Percentiles rank a stretch among this genome's conserved stretches.
These are phyloP conservation scores for Lindgomyces ingoldianus DNA, from an alignment of 495 filamentous ascomycete species.

Conservation along the genomic window DNA sequence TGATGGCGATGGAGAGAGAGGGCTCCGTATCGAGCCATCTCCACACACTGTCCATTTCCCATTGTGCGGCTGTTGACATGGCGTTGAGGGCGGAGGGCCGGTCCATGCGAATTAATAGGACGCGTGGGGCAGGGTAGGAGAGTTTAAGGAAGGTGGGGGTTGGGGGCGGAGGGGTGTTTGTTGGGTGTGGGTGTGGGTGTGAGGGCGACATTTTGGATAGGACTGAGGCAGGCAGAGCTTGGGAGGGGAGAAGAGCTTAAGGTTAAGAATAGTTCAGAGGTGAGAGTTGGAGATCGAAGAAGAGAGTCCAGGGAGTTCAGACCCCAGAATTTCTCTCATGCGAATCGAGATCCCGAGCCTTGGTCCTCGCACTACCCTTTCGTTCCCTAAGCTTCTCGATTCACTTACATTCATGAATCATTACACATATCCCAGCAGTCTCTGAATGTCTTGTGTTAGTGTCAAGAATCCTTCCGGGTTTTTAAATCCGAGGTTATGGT, in stretches of 20 bases:
- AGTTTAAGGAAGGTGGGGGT: conserved; percentile 30
- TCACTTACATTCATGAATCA: not conserved
- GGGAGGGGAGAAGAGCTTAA: too few relatives aligned
- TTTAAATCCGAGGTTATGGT: not conserved
- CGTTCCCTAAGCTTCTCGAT: not conserved
- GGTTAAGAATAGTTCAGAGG: too few relatives aligned
- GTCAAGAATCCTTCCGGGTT: not conserved
- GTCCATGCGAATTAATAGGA: conserved; percentile 22
- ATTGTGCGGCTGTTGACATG: conserved; percentile 21
- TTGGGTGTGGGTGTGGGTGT: conserved; percentile 10
- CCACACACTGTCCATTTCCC: conserved; percentile 31
- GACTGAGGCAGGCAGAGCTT: not conserved
- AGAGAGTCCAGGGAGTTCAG: too few relatives aligned
- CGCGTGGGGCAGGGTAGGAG: conserved; percentile 28
- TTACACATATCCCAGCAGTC: not conserved
- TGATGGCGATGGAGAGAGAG: conserved; percentile 43
- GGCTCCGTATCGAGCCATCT: conserved; percentile 22
- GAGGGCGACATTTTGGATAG: not conserved
- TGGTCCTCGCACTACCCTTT: too few relatives aligned
- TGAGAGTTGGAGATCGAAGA: too few relatives aligned
- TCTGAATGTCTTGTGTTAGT: not conserved
- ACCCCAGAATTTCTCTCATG: too few relatives aligned
- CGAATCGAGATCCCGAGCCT: too few relatives aligned
- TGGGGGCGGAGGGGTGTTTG: conserved; percentile 22
- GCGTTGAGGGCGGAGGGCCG: conserved; percentile 18